Evolutionary conservation across 352 stramenopile species (phyloP), one percentile per base, ranked within the genome.

Genomic region (Pythium sukuiense): DNA sequence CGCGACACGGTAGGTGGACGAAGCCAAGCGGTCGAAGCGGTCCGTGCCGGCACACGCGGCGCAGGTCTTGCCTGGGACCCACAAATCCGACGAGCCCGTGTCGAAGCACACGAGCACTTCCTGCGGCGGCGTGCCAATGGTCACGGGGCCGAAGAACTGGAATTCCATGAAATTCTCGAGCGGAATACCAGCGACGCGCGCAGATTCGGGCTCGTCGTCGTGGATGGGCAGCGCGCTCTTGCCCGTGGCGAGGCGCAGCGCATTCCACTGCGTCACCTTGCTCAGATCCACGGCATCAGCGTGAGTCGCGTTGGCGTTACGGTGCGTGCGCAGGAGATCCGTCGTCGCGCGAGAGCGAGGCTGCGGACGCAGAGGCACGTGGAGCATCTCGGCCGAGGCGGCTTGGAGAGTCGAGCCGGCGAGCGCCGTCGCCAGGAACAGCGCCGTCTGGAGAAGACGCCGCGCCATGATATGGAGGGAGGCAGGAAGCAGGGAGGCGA

Each of bases 81-180:
- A 94, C 16, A 94, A 63, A 56, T 94, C 85, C 12, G 81, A 87
- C 9, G 83, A 92, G 30, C 86, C 86, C n/a, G 86, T 94, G 65
- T 94, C 86, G 49, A 92, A 94, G 68, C 81, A 91, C 56, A 94
- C 86, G 9, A 85, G 57, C 20, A 93, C 71, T 55, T 90, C 72
- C 63, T 94, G 84, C 14, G 84, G 81, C 24, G 86, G 86, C 6
- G 70, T 79, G 6, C 86, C 86, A 61, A 94, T 80, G 30, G 63
- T 39, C 7, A 94, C 70, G 8, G 84, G 81, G 0, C 86, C 86
- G 55, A 77, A 93, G 62, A 93, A 94, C 73, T 94, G 86, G 64
- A 93, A 91, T 60, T 92, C 85, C 80, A 90, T 89, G 45, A 88
- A 93, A 65, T 94, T 94, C 50, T 81, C 80, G 3, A 94, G 74